Conservation (phyloP, 148 eudicot genomes). For the Heliamphora exappendiculata region DNA sequence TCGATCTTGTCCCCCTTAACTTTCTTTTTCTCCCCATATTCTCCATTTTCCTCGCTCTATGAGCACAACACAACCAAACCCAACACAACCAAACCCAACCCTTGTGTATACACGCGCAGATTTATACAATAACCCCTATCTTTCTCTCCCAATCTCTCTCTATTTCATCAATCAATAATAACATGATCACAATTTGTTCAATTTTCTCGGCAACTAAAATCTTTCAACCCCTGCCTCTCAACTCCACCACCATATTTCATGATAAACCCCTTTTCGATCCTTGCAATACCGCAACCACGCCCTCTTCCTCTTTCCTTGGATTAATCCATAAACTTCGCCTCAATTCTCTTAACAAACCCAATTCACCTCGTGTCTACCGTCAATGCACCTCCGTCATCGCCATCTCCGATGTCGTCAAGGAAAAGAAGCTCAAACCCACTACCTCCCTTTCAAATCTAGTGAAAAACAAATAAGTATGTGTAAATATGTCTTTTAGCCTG, state of each 20-base stretch:
- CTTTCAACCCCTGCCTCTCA: conserved; percentile 32
- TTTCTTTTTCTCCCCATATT: too few species aligned
- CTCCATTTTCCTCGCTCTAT: too few species aligned
- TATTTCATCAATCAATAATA: too few species aligned
- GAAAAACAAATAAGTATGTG: too few species aligned
- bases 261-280: conserved; percentile 29
- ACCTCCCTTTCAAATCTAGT: conserved; percentile 52
- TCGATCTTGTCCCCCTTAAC: too few species aligned
- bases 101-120: too few species aligned
- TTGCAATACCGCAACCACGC: conserved; percentile 14
- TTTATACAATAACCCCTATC: too few species aligned
- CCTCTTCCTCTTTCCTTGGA: conserved; percentile 34
- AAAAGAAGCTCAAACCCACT: conserved; percentile 36
- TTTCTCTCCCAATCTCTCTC: too few species aligned
- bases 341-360: conserved; percentile 9
- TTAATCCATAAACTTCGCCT: conserved; percentile 26
- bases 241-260: conserved; percentile 29
- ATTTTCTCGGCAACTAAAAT: conserved; percentile 40
- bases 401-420: conserved; percentile 56
- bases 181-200: too few species aligned
- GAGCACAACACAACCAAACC: too few species aligned
- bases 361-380: conserved; percentile 7
- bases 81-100: too few species aligned
- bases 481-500: too few species aligned
- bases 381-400: conserved; percentile 38